Base-by-base conservation (phyloP, 495 filamentous ascomycete species). In the Recurvomyces mirabilis region DNA sequence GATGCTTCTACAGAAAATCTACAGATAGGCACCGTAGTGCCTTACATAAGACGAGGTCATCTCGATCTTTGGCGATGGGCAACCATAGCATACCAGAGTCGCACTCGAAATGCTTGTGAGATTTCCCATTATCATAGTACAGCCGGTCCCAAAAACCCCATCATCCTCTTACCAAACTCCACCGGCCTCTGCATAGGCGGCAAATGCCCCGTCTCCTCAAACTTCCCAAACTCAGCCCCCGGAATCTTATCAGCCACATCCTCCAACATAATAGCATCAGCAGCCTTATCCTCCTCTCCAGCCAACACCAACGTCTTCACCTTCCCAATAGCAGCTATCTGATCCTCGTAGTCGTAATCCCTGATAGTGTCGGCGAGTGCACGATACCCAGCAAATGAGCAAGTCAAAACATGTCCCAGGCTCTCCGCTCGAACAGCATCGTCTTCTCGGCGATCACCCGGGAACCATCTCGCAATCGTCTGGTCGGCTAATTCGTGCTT, bases 111-210 rank as follows among this genome's bases (percentile, higher is more conserved):
- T n/a, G n/a, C n/a, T n/a, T n/a, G n/a, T n/a, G n/a, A n/a, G n/a
- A n/a, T n/a, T n/a, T n/a, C n/a, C n/a, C n/a, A n/a, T n/a, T n/a
- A n/a, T n/a, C n/a, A n/a, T n/a, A n/a, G n/a, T n/a, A n/a, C n/a
- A n/a, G n/a, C n/a, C n/a, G n/a, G n/a, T n/a, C 25, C 24, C 9
- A 47, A 28, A 26, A 52, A 47, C 13, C 31, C 9, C 30, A 41
- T 4, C 43, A 52, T 42, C 19, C 36, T 3, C 29, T 41, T 23
- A 14, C 30, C 23, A 17, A 52, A 47, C 37, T 42, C 22, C 17
- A 41, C 24, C 6, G 49, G 34, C 43, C 38, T 41, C 15, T 52
- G 43, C 49, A 52, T 47, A 10, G 49, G 49, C 24, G 49, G 49
- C 29, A 52, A 25, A 33, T 52, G 49, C 15, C 49, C 49, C 18